A percentile compares a stretch with the other conserved stretches of the same genome.
Evolutionary conservation across 1,284 basidiomycete species (phyloP).

Genomic region (Cryptococcus sp.): DNA sequence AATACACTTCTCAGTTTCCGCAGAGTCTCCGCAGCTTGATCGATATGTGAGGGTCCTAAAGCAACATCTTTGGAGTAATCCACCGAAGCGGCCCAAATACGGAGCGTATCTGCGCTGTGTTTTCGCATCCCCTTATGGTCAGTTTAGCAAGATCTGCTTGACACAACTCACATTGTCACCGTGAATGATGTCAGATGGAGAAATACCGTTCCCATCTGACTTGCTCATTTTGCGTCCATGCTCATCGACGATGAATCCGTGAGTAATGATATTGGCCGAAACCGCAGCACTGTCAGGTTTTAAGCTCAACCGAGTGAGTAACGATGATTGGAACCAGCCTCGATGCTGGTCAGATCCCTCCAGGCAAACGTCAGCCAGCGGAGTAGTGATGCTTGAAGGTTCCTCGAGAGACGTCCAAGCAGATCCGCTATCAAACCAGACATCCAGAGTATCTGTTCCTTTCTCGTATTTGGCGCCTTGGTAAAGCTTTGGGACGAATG

Average conservation of each 20-base stretch:
- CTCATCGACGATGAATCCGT: slow-evolving; percentile 94
- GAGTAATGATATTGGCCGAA: slow-evolving; percentile 81
- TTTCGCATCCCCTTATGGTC: slow-evolving; percentile 62
- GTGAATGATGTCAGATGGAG: slow-evolving; percentile 72
- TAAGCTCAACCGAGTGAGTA: slow-evolving; percentile 74
- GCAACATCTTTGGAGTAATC: slow-evolving; percentile 87
- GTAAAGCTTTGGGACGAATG: slow-evolving; percentile 66
- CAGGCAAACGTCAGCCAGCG: slow-evolving; percentile 79
- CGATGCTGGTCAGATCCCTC: slow-evolving; percentile 98
- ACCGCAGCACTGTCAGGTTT: slow-evolving; percentile 51
- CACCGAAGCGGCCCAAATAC: slow-evolving; percentile 87
- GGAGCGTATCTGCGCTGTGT: slow-evolving; percentile 80
- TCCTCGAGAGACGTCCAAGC: slow-evolving; percentile 77
- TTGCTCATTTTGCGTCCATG: slow-evolving; percentile 98
- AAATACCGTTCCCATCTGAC: slow-evolving; percentile 86
- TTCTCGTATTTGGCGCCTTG: slow-evolving; percentile 58
- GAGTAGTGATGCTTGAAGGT: not conserved
- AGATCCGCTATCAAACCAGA: slow-evolving; percentile 98
- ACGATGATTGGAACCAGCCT: slow-evolving; percentile 97
- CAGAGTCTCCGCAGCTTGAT: slow-evolving; percentile 70
- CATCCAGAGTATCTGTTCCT: slow-evolving; percentile 93
- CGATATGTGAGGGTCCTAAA: slow-evolving; percentile 72
- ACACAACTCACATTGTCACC: slow-evolving; percentile 65
- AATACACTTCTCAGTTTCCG: slow-evolving; percentile 84
- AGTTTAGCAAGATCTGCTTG: not conserved